phyloP scores from a whole-genome alignment of 1,284 basidiomycete genomes.

The Neonothopanus nambi region DNA sequence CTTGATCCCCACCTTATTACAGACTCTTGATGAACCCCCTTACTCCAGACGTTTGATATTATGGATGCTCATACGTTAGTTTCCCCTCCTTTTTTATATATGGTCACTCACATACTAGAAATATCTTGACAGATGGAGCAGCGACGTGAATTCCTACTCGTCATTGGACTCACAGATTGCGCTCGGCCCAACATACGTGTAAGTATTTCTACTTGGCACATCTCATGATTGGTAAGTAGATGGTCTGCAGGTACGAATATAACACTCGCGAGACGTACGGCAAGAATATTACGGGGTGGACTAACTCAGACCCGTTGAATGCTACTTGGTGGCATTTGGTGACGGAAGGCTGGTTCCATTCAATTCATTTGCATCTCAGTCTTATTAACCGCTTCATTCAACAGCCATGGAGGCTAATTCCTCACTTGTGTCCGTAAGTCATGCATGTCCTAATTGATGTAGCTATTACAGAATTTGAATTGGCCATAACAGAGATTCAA shows the following conservation, averaged over 20 bases:
- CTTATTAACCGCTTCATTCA: not conserved
- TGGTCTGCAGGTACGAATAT: no score
- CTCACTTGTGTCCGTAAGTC: conserved; percentile 55
- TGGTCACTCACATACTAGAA: conserved; percentile 2
- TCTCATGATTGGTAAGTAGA: no score
- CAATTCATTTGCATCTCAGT: not conserved
- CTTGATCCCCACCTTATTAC: not conserved
- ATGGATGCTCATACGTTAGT: conserved; percentile 73
- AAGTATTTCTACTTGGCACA: no score
- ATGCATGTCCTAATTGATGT: not conserved
- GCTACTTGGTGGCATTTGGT: conserved; percentile 84
- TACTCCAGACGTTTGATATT: conserved; percentile 79
- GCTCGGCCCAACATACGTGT: conserved; percentile 63
- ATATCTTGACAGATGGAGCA: conserved; percentile 51
- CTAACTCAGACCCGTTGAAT: conserved; percentile 73
- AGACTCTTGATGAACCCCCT: conserved; percentile 2
- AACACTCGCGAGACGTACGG: conserved; percentile 72
- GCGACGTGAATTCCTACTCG: conserved; percentile 61
- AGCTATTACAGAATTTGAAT: not conserved
- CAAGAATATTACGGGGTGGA: no score
- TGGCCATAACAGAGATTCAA: conserved; percentile 61
- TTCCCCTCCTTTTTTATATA: not conserved
- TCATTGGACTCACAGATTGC: conserved; percentile 54
- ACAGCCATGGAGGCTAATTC: conserved; percentile 64
- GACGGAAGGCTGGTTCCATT: conserved; percentile 59